phyloP scores from a whole-genome alignment of 116 monocot genomes.

The Dioscorea cayenensis region DNA sequence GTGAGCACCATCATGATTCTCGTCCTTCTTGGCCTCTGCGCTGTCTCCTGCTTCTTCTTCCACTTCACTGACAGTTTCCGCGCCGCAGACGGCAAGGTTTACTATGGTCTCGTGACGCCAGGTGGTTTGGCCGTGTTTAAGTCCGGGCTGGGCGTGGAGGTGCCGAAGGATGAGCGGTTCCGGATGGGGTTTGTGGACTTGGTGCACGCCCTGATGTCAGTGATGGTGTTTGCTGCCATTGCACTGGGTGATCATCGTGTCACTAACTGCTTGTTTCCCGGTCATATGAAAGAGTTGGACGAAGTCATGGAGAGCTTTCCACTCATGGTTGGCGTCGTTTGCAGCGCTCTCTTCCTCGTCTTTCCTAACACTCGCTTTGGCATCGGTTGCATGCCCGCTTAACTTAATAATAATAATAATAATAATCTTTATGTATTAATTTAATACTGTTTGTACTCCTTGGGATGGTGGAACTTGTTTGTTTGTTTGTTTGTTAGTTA shows the following conservation, averaged over 20 bases:
- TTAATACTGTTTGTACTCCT: no score
- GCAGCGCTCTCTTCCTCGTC: constrained; percentile 81
- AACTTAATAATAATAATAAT: not conserved
- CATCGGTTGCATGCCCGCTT: constrained; percentile 73
- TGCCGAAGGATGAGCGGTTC: constrained; percentile 61
- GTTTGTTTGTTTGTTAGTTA: no score
- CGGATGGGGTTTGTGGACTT: constrained; percentile 63
- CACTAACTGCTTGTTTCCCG: constrained; percentile 75
- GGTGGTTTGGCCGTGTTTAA: constrained; percentile 70
- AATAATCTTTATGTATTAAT: no score
- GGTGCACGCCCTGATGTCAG: constrained; percentile 79
- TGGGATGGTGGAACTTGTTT: no score
- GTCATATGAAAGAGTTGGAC: constrained; percentile 72
- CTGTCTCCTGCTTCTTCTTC: constrained; percentile 89
- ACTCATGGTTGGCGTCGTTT: constrained; percentile 78
- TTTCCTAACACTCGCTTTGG: constrained; percentile 87
- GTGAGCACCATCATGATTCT: constrained; percentile 69
- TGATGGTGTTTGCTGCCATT: constrained; percentile 80
- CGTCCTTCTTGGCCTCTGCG: constrained; percentile 58
- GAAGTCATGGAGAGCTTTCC: constrained; percentile 97
- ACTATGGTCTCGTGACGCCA: constrained; percentile 90
- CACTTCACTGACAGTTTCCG: constrained; percentile 99
- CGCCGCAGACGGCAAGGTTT: constrained; percentile 58
- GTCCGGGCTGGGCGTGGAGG: constrained; percentile 59
- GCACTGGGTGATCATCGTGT: constrained; percentile 72